Evolutionary conservation across 495 filamentous ascomycete genomes (phyloP), one percentile per base, ranked within the genome.

Genomic region (Emericellopsis terricola): DNA sequence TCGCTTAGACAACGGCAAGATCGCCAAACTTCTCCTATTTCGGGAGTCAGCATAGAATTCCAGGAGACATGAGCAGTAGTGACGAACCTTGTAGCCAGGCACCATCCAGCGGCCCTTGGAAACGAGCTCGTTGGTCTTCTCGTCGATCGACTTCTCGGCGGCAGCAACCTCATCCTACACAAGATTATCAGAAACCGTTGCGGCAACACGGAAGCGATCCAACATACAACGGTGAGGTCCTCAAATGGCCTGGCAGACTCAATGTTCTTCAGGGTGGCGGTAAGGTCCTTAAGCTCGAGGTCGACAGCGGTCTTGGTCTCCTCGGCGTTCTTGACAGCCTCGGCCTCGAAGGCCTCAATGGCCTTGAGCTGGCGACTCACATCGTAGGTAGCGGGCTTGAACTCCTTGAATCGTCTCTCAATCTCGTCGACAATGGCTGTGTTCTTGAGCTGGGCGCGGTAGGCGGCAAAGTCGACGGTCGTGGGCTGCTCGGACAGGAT

Each of bases 81-180:
- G 30, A 62, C 73, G 40, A 60, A 83, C 86, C 83, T 93, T 94
- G 78, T 99, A 99, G 52, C 91, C 91, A 31, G 91, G 83, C 46
- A 89, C 83, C 62, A 71, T 66, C 91, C 91, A 99, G 68, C 85
- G 81, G 59, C 87, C 86, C 73, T 86, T 96, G 55, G 79, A 80
- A 32, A 96, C 85, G 53, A 96, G 69, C 61, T 86, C 71, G 40
- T 78, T 60, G 38, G 84, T 92, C 63, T 84, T 82, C 71, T 86
- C 71, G 57, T 99, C 91, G 57, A 96, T 94, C 46, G 92, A 86
- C 35, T 87, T 89, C 50, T 80, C 78, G 38, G 83, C 91, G 40
- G 77, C 71, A 38, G 77, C 81, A 57, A 99, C 79, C 52, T 99
- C 91, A 58, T 96, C 89, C 85, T n/a, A n/a, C 91, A 50, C 21